These are phyloP conservation scores for Rhynchosporium agropyri DNA, from an alignment of 2,329 filamentous ascomycete genomes.

Conservation along the genomic window DNA sequence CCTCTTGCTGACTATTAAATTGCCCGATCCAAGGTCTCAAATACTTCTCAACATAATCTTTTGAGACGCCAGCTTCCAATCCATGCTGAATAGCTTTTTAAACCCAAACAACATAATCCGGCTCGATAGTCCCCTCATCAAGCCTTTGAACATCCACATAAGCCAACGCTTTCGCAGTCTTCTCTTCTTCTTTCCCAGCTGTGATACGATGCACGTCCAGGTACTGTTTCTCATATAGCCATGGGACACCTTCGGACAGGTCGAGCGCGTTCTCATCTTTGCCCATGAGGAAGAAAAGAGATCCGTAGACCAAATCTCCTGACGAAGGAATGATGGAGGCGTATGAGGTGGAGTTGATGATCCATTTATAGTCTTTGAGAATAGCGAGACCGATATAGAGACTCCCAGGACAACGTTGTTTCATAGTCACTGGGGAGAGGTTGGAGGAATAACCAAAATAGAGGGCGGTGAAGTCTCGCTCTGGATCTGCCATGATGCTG, in stretches of 20 bases:
- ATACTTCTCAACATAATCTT: slow-evolving; percentile 5
- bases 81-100: slow-evolving; percentile 2
- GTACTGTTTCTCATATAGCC: slow-evolving; percentile 6
- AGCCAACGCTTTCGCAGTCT: not conserved
- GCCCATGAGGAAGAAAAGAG: not conserved
- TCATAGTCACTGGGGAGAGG: slow-evolving; percentile 67
- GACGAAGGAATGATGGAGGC: slow-evolving; percentile 1
- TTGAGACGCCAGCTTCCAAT: not conserved
- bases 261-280: not conserved
- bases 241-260: slow-evolving; percentile 1
- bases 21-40: not conserved
- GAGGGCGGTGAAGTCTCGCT: slow-evolving; percentile 36
- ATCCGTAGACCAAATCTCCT: not conserved
- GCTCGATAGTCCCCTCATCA: not conserved
- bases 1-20: not conserved
- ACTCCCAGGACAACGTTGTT: slow-evolving; percentile 55
- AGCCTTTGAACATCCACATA: slow-evolving; percentile 7
- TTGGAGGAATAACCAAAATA: slow-evolving; percentile 75
- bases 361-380: slow-evolving; percentile 60
- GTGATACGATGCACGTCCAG: not conserved
- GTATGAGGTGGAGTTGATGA: slow-evolving; percentile 54
- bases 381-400: slow-evolving; percentile 54
- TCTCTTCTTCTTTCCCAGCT: not conserved
- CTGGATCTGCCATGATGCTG: not conserved
- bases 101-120: slow-evolving; percentile 8